A percentile compares a stretch with the other conserved stretches of the same genome.
These are phyloP conservation scores for Xanthoconium separans DNA, from an alignment of 1,284 basidiomycete genomes.

Conservation along the genomic window DNA sequence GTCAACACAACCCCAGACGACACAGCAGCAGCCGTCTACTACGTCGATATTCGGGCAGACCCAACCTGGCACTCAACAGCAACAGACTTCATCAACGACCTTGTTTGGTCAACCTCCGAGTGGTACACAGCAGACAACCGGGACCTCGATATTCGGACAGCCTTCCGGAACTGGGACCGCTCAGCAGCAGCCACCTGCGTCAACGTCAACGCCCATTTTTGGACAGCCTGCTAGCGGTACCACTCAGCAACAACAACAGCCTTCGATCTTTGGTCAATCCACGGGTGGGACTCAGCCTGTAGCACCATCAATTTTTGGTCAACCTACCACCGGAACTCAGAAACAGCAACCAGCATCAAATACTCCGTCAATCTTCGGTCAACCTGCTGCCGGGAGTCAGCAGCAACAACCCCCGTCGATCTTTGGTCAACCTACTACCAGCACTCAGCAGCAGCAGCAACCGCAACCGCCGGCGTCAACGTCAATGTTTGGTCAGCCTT, in stretches of 20 bases:
- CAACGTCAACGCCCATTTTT: conserved; percentile 27
- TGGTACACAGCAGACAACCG: conserved; percentile 31
- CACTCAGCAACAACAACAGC: conserved; percentile 6
- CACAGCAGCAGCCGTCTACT: conserved; percentile 28
- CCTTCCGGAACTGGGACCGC: conserved; percentile 12
- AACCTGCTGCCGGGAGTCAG: conserved; percentile 8
- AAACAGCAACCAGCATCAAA: conserved; percentile 10
- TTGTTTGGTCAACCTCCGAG: conserved; percentile 14
- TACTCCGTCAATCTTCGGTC: conserved; percentile 25
- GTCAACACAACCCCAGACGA: conserved; percentile 30
- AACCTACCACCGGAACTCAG: conserved; percentile 14
- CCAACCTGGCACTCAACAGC: conserved; percentile 16
- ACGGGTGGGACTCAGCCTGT: conserved; percentile 11
- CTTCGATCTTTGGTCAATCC: conserved; percentile 24
- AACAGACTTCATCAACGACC: neutral
- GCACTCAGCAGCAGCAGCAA: conserved; percentile 20
- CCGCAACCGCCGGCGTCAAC: conserved; percentile 16
- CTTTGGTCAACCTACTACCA: conserved; percentile 22
- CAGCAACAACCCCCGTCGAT: conserved; percentile 15
- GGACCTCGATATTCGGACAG: conserved; percentile 28
- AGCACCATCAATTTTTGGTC: conserved; percentile 22
- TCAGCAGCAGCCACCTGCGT: conserved; percentile 11
- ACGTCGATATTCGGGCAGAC: conserved; percentile 38
- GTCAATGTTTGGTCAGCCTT: conserved; percentile 38
- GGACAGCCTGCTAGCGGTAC: conserved; percentile 26